Percentiles rank a stretch among this genome's conserved stretches.
These are phyloP conservation scores for Yamadazyma diddensiae DNA, from an alignment of 1,139 yeast genomes.

Conservation along the genomic window DNA sequence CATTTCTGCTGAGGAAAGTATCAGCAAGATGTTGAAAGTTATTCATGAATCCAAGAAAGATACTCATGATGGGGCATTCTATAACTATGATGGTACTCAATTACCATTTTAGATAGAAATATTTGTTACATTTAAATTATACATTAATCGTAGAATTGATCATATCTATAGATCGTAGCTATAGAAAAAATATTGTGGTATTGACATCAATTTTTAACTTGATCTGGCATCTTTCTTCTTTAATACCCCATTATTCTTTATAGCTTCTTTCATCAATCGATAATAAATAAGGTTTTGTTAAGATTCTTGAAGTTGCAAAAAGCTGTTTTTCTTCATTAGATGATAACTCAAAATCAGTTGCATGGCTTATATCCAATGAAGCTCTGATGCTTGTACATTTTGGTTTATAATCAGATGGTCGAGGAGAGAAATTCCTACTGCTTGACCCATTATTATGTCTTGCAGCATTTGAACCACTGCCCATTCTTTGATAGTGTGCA, in stretches of 20 bases:
- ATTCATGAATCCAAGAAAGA: background rate
- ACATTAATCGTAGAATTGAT: background rate
- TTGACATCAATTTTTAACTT: conserved; percentile 75
- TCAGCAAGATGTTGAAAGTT: conserved; percentile 1
- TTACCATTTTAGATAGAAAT: no score
- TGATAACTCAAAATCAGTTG: conserved; percentile 78
- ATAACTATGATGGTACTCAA: conserved; percentile 4
- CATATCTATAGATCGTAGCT: background rate
- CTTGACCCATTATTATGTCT: conserved; percentile 20
- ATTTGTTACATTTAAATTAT: background rate
- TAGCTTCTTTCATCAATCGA: conserved; percentile 79
- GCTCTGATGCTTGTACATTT: conserved; percentile 40
- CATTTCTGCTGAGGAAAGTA: conserved; percentile 4
- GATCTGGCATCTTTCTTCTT: conserved; percentile 84
- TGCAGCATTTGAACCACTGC: conserved; percentile 37
- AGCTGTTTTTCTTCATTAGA: conserved; percentile 83
- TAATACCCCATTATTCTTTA: conserved; percentile 78
- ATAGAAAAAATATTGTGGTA: no score
- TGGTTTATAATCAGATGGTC: conserved; percentile 41
- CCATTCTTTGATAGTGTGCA: conserved; percentile 61
- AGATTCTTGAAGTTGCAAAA: conserved; percentile 77
- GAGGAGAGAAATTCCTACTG: conserved; percentile 30
- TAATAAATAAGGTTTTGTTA: conserved; percentile 94
- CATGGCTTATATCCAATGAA: conserved; percentile 75
- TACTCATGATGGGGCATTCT: conserved; percentile 4